Evolutionary conservation across 192 early-diverging fungal genomes (phyloP).

Genomic region (Coemansia sp.): DNA sequence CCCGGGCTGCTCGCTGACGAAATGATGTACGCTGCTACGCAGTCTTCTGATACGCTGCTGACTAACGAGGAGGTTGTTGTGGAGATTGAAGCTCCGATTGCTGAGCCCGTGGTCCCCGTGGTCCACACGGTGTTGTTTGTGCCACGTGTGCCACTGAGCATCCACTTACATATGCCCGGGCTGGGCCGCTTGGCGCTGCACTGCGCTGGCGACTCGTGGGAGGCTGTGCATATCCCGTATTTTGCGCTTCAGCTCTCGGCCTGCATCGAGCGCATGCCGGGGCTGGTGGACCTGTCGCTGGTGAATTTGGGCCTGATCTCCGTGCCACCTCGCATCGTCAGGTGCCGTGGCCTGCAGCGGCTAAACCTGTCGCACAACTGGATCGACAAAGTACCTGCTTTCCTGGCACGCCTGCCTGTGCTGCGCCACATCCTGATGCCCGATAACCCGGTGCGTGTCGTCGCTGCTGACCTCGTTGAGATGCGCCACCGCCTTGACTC

Average conservation of each 20-base stretch:
- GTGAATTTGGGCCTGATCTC: conserved; percentile 45
- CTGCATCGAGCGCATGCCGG: conserved; percentile 26
- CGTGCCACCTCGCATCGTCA: conserved; percentile 23
- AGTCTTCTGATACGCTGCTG: conserved; percentile 36
- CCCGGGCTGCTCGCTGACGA: conserved; percentile 15
- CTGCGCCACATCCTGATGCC: conserved; percentile 43
- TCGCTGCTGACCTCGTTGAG: conserved; percentile 49
- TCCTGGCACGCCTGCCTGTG: conserved; percentile 29
- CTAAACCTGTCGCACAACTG: conserved; percentile 58
- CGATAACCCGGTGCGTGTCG: conserved; percentile 43
- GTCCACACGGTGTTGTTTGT: conserved; percentile 3
- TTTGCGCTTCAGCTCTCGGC: conserved; percentile 37
- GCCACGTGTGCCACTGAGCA: conserved; percentile 39
- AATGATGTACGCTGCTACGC: conserved; percentile 11
- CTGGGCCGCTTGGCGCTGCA: conserved; percentile 34
- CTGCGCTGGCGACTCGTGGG: conserved; percentile 43
- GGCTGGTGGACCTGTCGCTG: conserved; percentile 35
- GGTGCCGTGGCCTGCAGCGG: conserved; percentile 32
- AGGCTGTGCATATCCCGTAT: conserved; percentile 32
- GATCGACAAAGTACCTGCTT: conserved; percentile 41
- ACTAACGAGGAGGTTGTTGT: conserved; percentile 3
- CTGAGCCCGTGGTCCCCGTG: conserved; percentile 5
- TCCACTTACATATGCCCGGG: conserved; percentile 26
- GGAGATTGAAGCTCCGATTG: neutral
- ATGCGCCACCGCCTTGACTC: conserved; percentile 47